Evolutionary conservation across 345 rosid species (phyloP).

Genomic region (Kandelia obovata): DNA sequence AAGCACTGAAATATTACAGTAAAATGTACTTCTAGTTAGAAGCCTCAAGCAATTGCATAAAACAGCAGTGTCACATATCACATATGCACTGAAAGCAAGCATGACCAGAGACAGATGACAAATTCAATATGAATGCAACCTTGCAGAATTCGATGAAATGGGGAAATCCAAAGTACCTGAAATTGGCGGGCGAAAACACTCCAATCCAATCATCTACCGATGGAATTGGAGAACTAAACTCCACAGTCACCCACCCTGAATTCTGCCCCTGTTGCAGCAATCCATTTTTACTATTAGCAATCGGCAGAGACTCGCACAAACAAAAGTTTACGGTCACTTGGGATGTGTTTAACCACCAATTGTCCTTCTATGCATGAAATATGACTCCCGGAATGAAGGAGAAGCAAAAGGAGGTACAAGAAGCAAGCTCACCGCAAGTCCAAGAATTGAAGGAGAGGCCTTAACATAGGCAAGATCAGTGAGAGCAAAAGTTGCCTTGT

Average conservation of each 20-base stretch:
- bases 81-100: background rate
- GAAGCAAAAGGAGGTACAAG: background rate
- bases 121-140: too few relatives aligned
- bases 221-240: background rate
- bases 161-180: background rate
- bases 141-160: too few relatives aligned
- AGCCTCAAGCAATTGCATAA: background rate
- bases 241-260: background rate
- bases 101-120: too few relatives aligned
- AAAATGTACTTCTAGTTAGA: background rate
- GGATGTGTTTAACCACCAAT: background rate
- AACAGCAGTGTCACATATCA: background rate
- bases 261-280: background rate
- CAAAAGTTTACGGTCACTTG: background rate
- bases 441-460: conserved; percentile 18
- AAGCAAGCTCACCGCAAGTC: background rate
- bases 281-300: background rate
- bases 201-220: conserved; percentile 3
- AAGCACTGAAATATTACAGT: conserved; percentile 1
- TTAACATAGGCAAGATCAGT: conserved; percentile 7
- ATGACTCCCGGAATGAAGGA: background rate
- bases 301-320: background rate
- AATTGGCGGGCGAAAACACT: background rate
- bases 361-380: background rate
- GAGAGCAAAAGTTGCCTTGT: conserved; percentile 10